These are phyloP conservation scores for Stromatinia cepivora DNA, from an alignment of 2,329 filamentous ascomycete genomes.

Conservation along the genomic window DNA sequence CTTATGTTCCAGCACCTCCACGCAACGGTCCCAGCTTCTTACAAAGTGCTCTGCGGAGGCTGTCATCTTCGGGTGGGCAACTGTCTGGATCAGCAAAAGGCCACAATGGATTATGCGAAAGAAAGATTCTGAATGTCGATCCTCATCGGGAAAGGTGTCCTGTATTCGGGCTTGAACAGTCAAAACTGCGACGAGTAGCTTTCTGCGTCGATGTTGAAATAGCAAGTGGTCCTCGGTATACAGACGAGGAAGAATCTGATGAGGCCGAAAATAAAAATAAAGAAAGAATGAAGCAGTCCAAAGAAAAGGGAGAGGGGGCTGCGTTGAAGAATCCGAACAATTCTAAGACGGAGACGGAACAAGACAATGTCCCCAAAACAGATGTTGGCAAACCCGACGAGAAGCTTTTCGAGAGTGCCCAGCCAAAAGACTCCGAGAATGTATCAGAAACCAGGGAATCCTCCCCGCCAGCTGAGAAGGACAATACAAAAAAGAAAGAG, in stretches of 20 bases:
- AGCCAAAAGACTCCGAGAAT: conserved; percentile 40
- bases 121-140: conserved; percentile 83
- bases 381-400: conserved; percentile 41
- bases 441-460: background rate
- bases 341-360: conserved; percentile 59
- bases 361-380: conserved; percentile 47
- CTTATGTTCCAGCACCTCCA: conserved; percentile 74
- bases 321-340: conserved; percentile 67
- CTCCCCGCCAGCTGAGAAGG: conserved; percentile 39
- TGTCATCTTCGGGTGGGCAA: conserved; percentile 60
- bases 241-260: conserved; percentile 61
- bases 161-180: conserved; percentile 74
- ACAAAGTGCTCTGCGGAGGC: conserved; percentile 74
- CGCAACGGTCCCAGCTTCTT: conserved; percentile 73
- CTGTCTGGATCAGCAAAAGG: conserved; percentile 46
- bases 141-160: conserved; percentile 74
- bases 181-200: conserved; percentile 81
- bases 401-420: conserved; percentile 44
- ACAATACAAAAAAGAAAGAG: conserved; percentile 74
- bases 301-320: conserved; percentile 72
- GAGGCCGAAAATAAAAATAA: conserved; percentile 51
- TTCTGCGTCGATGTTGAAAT: conserved; percentile 99
- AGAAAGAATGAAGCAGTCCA: conserved; percentile 63
- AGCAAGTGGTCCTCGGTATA: conserved; percentile 78
- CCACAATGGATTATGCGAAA: conserved; percentile 72